Evolutionary conservation across 2,329 filamentous ascomycete species (phyloP).

Genomic region (Knoxdaviesia proteae): DNA sequence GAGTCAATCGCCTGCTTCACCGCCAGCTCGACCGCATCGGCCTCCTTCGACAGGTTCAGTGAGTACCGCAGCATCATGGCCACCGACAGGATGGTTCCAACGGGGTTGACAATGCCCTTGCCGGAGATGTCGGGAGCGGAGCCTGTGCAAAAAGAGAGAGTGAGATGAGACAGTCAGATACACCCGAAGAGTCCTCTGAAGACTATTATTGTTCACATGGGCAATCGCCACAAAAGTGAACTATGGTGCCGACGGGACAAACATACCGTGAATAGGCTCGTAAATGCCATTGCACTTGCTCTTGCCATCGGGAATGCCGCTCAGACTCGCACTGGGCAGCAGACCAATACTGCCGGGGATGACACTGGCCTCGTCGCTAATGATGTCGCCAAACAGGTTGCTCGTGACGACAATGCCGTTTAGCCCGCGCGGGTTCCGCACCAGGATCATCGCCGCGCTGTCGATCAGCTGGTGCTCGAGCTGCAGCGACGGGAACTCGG

Average conservation of each 20-base stretch:
- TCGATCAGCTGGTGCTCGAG: constrained; percentile 84
- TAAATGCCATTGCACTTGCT: constrained; percentile 82
- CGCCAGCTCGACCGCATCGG: constrained; percentile 59
- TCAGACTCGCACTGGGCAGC: constrained; percentile 70
- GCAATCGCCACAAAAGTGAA: not conserved
- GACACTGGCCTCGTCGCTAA: constrained; percentile 83
- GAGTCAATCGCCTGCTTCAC: constrained; percentile 62
- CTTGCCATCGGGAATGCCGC: constrained; percentile 70
- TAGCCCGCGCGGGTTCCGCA: constrained; percentile 73
- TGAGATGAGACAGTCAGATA: not conserved
- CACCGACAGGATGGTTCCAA: constrained; percentile 77
- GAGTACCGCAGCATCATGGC: constrained; percentile 96
- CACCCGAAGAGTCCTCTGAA: not conserved
- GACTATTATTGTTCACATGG: not conserved
- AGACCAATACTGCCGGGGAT: constrained; percentile 83
- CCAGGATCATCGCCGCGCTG: constrained; percentile 91
- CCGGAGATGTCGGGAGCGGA: constrained; percentile 88
- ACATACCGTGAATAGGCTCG: constrained; percentile 81
- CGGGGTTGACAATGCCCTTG: constrained; percentile 63
- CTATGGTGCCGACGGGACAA: not conserved
- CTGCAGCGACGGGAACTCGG: constrained; percentile 74
- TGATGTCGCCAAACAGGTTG: constrained; percentile 92
- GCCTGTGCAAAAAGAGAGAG: constrained; percentile 22
- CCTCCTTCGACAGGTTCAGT: constrained; percentile 56
- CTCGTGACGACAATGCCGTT: constrained; percentile 85